Evolutionary conservation across 768 basidiomycete genomes (phyloP).

Genomic region (Leccinum olivaceopallidum): DNA sequence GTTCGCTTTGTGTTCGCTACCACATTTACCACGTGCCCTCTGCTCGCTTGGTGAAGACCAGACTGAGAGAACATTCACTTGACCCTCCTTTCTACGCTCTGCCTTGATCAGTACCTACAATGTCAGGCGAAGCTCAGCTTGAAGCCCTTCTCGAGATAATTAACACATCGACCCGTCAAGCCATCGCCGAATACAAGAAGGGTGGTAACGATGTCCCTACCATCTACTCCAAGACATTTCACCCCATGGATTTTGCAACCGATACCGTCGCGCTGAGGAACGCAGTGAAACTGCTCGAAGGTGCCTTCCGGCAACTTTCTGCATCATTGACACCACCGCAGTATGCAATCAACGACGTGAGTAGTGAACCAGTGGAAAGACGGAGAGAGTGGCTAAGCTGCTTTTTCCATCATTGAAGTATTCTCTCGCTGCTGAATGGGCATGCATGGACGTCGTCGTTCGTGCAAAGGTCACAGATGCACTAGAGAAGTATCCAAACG

Average conservation of each 20-base stretch:
- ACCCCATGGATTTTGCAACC: conserved; percentile 23
- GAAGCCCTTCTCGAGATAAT: conserved; percentile 27
- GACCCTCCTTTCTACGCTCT: not conserved
- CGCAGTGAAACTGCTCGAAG: conserved; percentile 27
- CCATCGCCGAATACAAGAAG: conserved; percentile 29
- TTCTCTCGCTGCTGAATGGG: conserved; percentile 27
- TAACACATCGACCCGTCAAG: conserved; percentile 27
- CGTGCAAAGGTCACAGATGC: not conserved
- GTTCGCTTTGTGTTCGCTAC: too few relatives aligned
- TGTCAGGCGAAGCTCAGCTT: conserved; percentile 21
- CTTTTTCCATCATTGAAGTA: conserved; percentile 5
- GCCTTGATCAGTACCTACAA: not conserved
- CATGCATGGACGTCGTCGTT: conserved; percentile 24
- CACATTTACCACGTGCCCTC: too few relatives aligned
- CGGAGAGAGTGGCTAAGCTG: not conserved
- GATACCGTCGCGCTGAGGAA: conserved; percentile 26
- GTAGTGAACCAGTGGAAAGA: not conserved
- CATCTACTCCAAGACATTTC: conserved; percentile 21
- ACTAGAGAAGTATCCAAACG: not conserved
- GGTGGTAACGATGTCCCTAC: conserved; percentile 23
- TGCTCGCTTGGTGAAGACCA: not conserved
- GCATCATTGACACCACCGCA: conserved; percentile 28
- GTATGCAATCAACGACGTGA: conserved; percentile 24
- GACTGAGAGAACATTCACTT: not conserved
- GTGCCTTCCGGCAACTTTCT: conserved; percentile 28